Conservation (phyloP, 2,329 filamentous ascomycete species). For the Parafenestella ontariensis region DNA sequence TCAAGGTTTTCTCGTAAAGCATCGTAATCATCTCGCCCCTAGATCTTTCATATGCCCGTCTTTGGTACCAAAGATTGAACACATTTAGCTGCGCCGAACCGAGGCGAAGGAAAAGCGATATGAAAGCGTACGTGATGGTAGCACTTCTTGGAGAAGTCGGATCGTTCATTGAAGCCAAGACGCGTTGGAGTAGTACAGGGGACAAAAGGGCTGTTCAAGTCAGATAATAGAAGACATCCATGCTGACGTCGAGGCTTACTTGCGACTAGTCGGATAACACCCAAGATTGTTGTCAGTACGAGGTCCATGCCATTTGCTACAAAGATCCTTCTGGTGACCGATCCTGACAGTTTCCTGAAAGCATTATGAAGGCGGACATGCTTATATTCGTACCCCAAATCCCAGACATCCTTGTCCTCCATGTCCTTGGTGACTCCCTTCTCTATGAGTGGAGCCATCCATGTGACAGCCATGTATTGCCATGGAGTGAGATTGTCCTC, state of each 20-base stretch:
- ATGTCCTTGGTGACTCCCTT: slow-evolving; percentile 71
- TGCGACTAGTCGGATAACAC: slow-evolving; percentile 67
- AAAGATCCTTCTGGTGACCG: slow-evolving; percentile 72
- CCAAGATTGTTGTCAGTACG: slow-evolving; percentile 69
- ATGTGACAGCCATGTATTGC: slow-evolving; percentile 85
- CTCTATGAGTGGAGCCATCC: slow-evolving; percentile 77
- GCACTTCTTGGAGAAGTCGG: slow-evolving; percentile 58
- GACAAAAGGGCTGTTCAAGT: slow-evolving; percentile 51
- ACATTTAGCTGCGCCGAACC: slow-evolving; percentile 70
- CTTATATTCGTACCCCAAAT: slow-evolving; percentile 80
- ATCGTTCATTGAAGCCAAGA: slow-evolving; percentile 71
- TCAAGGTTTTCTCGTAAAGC: slow-evolving; percentile 79
- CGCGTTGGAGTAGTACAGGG: slow-evolving; percentile 74
- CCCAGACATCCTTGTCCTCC: slow-evolving; percentile 82
- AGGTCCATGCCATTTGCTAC: slow-evolving; percentile 82
- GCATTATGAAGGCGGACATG: slow-evolving; percentile 75
- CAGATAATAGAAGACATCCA: too few relatives aligned
- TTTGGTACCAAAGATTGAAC: slow-evolving; percentile 80
- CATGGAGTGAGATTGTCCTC: slow-evolving; percentile 82
- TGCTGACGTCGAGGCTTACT: slow-evolving; percentile 52
- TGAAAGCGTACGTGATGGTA: slow-evolving; percentile 69
- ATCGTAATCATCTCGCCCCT: slow-evolving; percentile 86
- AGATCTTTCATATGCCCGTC: slow-evolving; percentile 82
- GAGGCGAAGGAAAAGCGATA: slow-evolving; percentile 68
- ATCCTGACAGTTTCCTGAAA: slow-evolving; percentile 76